Percentiles rank a stretch among this genome's conserved stretches.
These are phyloP conservation scores for Noccaea bulbosa DNA, from an alignment of 345 rosid genomes.

Conservation along the genomic window DNA sequence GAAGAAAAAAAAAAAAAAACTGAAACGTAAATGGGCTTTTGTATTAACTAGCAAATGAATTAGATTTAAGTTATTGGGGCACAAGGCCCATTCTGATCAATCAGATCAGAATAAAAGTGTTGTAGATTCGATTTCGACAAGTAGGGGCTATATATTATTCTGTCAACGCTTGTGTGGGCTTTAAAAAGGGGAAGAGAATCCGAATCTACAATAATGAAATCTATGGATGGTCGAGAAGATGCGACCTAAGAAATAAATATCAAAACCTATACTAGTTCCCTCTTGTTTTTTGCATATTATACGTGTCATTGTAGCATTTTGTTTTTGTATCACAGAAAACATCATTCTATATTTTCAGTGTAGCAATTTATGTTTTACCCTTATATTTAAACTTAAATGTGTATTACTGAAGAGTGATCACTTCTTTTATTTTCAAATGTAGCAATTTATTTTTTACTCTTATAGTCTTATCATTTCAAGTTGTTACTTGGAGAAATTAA, in stretches of 20 bases:
- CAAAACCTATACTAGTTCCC: background rate
- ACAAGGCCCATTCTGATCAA: constrained; percentile 15
- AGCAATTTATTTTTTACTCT: too few species aligned
- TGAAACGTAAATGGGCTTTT: background rate
- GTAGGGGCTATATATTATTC: constrained; percentile 34
- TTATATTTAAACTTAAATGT: too few species aligned
- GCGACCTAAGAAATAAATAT: constrained; percentile 15
- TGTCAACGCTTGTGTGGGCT: constrained; percentile 28
- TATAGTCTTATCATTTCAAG: background rate
- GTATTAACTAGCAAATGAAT: background rate
- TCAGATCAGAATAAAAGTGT: background rate
- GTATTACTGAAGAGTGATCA: too few species aligned
- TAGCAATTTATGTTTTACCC: background rate
- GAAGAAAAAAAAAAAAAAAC: too few species aligned
- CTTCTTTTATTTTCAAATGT: too few species aligned
- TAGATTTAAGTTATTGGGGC: background rate
- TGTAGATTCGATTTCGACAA: constrained; percentile 18
- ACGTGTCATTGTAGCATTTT: too few species aligned
- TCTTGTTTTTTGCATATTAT: too few species aligned
- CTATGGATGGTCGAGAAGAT: constrained; percentile 19
- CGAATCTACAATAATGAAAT: background rate
- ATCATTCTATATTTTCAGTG: too few species aligned
- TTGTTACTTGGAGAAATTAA: background rate
- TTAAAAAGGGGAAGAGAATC: constrained; percentile 2
- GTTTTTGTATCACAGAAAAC: too few species aligned